A percentile compares a stretch with the other conserved stretches of the same genome.
phyloP scores from a whole-genome alignment of 2,329 filamentous ascomycete species.

The Penicillium rolfsii region DNA sequence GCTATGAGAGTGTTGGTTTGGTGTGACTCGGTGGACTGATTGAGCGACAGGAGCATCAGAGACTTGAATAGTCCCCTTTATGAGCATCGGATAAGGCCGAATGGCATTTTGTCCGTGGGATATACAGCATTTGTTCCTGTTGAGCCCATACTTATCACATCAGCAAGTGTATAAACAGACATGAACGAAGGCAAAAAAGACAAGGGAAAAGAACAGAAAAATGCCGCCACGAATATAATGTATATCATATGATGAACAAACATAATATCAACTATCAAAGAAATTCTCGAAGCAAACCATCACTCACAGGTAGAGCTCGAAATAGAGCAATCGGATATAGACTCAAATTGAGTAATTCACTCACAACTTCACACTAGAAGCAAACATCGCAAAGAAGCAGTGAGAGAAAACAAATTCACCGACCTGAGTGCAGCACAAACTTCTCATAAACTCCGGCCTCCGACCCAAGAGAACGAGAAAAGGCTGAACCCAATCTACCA shows the following conservation, averaged over 20 bases:
- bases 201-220: not conserved
- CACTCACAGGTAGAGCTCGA: not conserved
- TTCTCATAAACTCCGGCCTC: not conserved
- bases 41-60: not conserved
- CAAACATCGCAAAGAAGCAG: not conserved
- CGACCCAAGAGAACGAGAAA: not conserved
- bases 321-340: not conserved
- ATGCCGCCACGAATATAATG: not conserved
- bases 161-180: not conserved
- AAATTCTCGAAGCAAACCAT: not conserved
- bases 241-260: not conserved
- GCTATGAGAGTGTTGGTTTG: not conserved
- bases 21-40: not conserved
- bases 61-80: not conserved
- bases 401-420: not conserved
- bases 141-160: not conserved
- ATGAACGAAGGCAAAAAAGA: not conserved
- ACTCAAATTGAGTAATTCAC: not conserved
- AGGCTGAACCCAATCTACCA: not conserved
- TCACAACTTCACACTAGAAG: too few relatives aligned
- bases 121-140: not conserved
- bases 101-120: not conserved
- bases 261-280: not conserved
- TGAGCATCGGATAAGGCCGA: not conserved
- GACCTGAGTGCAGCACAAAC: not conserved